Evolutionary conservation across 371 early-diverging fungal species (phyloP), one percentile per base, ranked within the genome.

Genomic region (Capillidium heterosporum): DNA sequence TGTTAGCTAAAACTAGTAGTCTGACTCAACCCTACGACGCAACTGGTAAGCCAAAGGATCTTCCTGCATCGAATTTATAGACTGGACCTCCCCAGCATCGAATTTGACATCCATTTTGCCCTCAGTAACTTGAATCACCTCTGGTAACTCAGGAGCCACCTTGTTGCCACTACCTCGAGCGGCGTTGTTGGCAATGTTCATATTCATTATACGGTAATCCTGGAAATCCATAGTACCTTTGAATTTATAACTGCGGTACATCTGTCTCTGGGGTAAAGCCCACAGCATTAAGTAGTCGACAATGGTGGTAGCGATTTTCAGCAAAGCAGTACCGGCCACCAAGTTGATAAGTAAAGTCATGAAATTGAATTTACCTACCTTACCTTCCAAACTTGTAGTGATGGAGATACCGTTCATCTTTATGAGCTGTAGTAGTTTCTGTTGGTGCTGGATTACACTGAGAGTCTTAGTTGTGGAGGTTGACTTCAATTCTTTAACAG

Each of bases 211-310:
- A 35, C 60, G 56, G 23, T 28, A 39, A 48, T 56, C 56, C n/a
- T 48, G 55, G 42, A 59, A 59, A 42, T 69, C 71, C 19, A 61
- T 61, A 13, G 73, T 70, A 31, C 32, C 56, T 43, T 73, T 67
- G 41, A 65, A 75, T 59, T 75, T 75, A 50, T 63, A 61, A 0
- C 63, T 52, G 17, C 41, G 51, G 49, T 75, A 76, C 21, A 64
- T 32, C 21, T 70, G 56, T 49, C 68, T 61, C 31, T 71, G 63
- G 39, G 74, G 71, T 54, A 74, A 61, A 27, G 73, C 32, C 27
- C 67, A 59, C 50, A 76, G 52, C 76, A 79, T 77, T 35, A 71
- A 62, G 8, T 67, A 46, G 46, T 79, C 80, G 31, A 76, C 74
- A 1, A 76, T 46, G n/a, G 71, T 40, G 19, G 70, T 65, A 26